These are phyloP conservation scores for Colletotrichum sp. DNA, from an alignment of 2,329 filamentous ascomycete genomes.

Conservation along the genomic window DNA sequence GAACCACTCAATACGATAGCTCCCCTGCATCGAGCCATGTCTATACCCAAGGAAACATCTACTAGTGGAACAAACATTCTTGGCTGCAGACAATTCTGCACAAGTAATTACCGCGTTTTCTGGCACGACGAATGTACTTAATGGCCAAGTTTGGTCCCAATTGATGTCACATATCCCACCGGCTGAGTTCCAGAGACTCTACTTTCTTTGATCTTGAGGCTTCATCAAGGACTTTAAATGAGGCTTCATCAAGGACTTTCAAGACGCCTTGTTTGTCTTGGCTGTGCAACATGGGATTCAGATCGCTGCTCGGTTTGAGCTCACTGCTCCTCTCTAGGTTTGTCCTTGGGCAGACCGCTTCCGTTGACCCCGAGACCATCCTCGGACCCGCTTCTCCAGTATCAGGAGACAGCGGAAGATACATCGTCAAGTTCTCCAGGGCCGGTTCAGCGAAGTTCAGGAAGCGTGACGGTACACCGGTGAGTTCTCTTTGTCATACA, in stretches of 20 bases:
- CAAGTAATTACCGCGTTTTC: neutral
- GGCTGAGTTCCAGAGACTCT: neutral
- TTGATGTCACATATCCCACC: neutral
- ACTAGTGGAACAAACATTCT: neutral
- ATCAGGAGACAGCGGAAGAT: neutral
- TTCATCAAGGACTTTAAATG: no score
- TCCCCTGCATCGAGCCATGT: neutral
- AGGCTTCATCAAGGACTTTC: neutral
- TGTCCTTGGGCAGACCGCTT: neutral
- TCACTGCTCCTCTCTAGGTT: neutral
- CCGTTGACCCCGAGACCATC: neutral
- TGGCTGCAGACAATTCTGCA: neutral
- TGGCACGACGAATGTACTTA: neutral
- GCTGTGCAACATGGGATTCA: neutral
- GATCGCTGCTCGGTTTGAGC: neutral
- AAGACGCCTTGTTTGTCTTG: neutral
- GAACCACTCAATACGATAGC: neutral
- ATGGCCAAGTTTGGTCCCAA: neutral
- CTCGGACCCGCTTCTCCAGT: neutral
- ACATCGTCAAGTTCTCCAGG: neutral
- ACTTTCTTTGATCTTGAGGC: neutral
- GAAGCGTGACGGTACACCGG: neutral
- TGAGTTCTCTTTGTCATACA: neutral
- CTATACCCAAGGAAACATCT: neutral
- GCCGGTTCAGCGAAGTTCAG: neutral